phyloP scores from a whole-genome alignment of 345 rosid species.

The Syzygium oleosum region DNA sequence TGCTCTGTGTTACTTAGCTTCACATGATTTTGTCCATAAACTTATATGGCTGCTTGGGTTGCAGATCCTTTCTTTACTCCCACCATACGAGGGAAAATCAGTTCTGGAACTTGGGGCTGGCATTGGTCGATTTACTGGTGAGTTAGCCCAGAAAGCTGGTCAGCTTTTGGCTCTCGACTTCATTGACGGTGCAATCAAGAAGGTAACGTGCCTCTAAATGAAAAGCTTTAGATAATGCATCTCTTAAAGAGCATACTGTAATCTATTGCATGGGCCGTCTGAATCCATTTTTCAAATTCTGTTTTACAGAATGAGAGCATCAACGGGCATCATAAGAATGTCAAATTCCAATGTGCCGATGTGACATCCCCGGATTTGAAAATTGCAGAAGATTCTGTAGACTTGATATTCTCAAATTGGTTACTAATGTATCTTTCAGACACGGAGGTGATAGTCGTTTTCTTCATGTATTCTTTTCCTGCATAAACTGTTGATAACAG shows the following conservation, averaged over 20 bases:
- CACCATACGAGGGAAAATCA: constrained; percentile 59
- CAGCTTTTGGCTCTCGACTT: constrained; percentile 74
- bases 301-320: constrained; percentile 55
- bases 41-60: not conserved
- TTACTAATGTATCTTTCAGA: constrained; percentile 97
- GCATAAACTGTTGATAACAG: not conserved
- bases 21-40: not conserved
- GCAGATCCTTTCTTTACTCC: constrained; percentile 83
- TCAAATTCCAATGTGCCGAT: constrained; percentile 79
- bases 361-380: constrained; percentile 68
- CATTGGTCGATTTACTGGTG: constrained; percentile 88
- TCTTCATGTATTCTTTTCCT: not conserved
- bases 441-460: constrained; percentile 45
- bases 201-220: constrained; percentile 30
- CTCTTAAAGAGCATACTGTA: not conserved
- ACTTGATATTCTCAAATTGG: constrained; percentile 90
- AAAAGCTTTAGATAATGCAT: not conserved
- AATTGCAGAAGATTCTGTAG: constrained; percentile 57
- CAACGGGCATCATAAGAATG: constrained; percentile 75
- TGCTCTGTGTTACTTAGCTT: not conserved
- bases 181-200: constrained; percentile 75
- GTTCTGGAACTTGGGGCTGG: constrained; percentile 95
- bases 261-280: not conserved
- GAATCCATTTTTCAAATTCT: constrained; percentile 3
- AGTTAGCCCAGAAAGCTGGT: constrained; percentile 75